These are phyloP conservation scores for Adansonia rubrostipa DNA, from an alignment of 441 rosid species.

Conservation along the genomic window DNA sequence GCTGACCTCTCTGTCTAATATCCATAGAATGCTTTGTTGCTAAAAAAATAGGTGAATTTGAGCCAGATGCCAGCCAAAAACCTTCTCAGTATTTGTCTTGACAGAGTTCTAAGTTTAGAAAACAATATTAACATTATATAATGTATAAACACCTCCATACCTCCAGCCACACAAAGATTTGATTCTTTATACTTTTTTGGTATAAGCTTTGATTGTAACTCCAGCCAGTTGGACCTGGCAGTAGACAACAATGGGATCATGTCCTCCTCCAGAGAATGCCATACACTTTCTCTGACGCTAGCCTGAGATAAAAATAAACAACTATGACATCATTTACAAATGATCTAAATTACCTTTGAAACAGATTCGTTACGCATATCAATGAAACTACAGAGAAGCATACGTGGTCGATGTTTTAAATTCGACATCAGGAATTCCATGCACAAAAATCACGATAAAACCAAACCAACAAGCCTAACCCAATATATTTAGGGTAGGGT, in stretches of 20 bases:
- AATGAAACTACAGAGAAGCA: slow-evolving; percentile 1
- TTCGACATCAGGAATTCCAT: slow-evolving; percentile 9
- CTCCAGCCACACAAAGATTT: slow-evolving; percentile 97
- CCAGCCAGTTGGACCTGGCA: slow-evolving; percentile 94
- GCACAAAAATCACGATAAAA: background rate
- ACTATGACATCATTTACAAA: slow-evolving; percentile 14
- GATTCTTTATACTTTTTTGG: slow-evolving; percentile 70
- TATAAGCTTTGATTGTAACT: slow-evolving; percentile 79
- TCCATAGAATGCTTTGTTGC: background rate
- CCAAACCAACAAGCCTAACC: background rate
- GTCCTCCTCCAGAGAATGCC: slow-evolving; percentile 93
- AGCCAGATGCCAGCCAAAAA: background rate
- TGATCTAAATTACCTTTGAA: slow-evolving; percentile 23
- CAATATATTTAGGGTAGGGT: background rate
- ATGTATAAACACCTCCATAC: slow-evolving; percentile 66
- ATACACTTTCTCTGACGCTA: slow-evolving; percentile 72
- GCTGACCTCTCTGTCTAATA: background rate
- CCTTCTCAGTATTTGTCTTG: background rate
- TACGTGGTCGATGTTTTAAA: background rate
- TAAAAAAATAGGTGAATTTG: background rate
- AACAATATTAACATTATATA: slow-evolving; percentile 18
- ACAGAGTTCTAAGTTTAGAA: slow-evolving; percentile 3
- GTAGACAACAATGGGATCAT: slow-evolving; percentile 76
- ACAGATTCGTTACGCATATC: slow-evolving; percentile 21
- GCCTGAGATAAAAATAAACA: slow-evolving; percentile 50